Conservation (phyloP, 257 asterid species). For the Cruciata laevipes region DNA sequence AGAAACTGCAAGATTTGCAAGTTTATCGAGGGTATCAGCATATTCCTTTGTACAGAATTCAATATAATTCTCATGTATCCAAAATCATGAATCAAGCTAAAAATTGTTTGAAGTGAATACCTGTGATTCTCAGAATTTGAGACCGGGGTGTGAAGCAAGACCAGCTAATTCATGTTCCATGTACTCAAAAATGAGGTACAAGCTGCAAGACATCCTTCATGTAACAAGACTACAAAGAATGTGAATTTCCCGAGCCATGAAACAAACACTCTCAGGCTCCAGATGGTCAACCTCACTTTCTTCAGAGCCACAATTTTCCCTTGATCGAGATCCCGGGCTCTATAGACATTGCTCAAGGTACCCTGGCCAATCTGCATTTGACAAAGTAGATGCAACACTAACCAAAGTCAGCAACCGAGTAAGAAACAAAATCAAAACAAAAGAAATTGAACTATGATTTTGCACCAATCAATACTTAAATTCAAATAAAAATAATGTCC, state of each 20-base stretch:
- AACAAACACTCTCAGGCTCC: constrained; percentile 94
- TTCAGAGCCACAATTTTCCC: constrained; percentile 85
- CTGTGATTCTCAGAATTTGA: constrained; percentile 87
- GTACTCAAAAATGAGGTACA: constrained; percentile 87
- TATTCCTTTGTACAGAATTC: not conserved
- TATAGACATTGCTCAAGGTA: constrained; percentile 87
- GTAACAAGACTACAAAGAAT: constrained; percentile 86
- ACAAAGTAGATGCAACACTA: constrained; percentile 8
- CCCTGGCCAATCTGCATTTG: constrained; percentile 84
- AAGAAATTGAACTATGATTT: not conserved
- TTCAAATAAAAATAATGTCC: not conserved
- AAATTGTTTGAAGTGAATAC: constrained; percentile 23
- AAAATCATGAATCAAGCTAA: not conserved
- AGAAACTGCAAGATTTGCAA: not conserved
- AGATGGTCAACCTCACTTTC: constrained; percentile 90
- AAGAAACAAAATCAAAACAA: not conserved
- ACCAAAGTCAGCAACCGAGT: constrained; percentile 1
- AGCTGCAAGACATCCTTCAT: constrained; percentile 91
- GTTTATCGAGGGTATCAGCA: not conserved
- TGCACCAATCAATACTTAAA: not conserved
- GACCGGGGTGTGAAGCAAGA: constrained; percentile 76
- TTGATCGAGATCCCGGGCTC: constrained; percentile 88
- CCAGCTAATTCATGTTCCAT: constrained; percentile 98
- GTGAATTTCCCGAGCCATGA: constrained; percentile 96
- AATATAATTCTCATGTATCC: not conserved